These are phyloP conservation scores for Discostella pseudostelligera DNA, from an alignment of 108 stramenopile species.

Conservation along the genomic window DNA sequence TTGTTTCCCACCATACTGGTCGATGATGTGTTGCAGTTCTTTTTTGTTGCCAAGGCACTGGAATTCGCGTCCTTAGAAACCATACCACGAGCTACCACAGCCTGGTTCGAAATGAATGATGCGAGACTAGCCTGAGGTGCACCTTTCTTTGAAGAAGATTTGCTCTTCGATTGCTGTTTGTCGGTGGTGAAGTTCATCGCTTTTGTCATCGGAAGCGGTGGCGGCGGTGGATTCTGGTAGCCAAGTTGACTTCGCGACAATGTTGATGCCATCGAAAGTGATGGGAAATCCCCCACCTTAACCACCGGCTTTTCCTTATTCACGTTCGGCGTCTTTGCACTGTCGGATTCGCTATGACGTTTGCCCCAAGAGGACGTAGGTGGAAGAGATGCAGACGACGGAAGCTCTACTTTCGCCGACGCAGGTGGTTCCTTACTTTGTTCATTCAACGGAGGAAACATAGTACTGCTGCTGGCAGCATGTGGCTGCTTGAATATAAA, in stretches of 20 bases:
- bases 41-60: not conserved
- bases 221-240: not conserved
- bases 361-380: constrained; percentile 7
- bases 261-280: not conserved
- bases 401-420: not conserved
- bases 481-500: too few species aligned
- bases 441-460: not conserved
- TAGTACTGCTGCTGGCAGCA: not conserved
- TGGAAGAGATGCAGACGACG: not conserved
- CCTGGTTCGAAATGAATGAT: too few species aligned
- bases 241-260: not conserved
- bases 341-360: not conserved
- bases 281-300: constrained; percentile 17
- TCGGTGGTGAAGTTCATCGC: not conserved
- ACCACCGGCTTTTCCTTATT: not conserved
- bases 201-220: not conserved
- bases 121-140: too few species aligned
- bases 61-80: too few species aligned
- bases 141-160: too few species aligned
- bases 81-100: too few species aligned
- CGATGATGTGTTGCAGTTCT: not conserved
- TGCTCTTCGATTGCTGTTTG: too few species aligned
- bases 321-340: not conserved
- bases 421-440: too few species aligned
- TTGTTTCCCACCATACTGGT: constrained; percentile 6